Conservation (phyloP, 768 basidiomycete genomes). For the Boletus rubescentipes region DNA sequence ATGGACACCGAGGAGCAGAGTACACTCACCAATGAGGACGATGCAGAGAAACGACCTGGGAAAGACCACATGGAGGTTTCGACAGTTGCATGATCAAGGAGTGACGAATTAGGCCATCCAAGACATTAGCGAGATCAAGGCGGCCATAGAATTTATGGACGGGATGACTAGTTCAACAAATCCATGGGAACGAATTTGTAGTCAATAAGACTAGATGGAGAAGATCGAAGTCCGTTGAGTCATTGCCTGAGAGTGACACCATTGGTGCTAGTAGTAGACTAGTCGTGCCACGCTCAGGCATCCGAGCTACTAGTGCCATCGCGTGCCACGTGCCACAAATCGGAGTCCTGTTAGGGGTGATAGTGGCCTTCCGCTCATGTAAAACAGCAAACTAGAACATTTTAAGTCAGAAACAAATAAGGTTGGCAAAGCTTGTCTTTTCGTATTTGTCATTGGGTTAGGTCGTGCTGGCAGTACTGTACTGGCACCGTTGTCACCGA, state of each 20-base stretch:
- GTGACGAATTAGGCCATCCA: background rate
- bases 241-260: background rate
- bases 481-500: no score
- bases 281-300: background rate
- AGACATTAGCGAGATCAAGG: background rate
- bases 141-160: background rate
- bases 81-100: background rate
- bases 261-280: no score
- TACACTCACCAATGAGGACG: background rate
- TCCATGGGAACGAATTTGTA: background rate
- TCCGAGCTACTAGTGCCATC: background rate
- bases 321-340: background rate
- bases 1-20: no score
- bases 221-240: background rate
- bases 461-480: no score
- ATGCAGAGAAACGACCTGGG: background rate
- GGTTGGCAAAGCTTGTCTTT: no score
- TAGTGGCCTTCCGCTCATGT: no score
- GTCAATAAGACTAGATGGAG: background rate
- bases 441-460: no score
- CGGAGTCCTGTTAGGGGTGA: background rate
- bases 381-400: no score
- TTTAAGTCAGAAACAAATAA: no score
- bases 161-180: background rate
- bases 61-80: background rate